Evolutionary conservation across 2,329 filamentous ascomycete genomes (phyloP).

Genomic region (Cladosporium sp.): DNA sequence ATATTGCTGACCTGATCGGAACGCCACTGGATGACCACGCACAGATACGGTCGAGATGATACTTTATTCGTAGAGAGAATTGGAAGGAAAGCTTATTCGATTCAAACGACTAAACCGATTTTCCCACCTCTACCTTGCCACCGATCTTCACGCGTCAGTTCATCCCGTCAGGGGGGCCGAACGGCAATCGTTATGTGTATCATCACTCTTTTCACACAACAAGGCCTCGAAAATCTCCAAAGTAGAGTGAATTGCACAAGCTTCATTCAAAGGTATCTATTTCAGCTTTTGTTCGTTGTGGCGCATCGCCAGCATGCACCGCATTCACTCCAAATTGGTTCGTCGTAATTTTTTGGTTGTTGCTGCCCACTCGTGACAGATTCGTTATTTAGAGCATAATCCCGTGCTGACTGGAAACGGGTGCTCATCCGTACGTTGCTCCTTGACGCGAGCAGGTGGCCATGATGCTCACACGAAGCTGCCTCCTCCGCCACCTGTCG

Average conservation of each 20-base stretch:
- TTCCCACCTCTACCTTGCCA: too few relatives aligned
- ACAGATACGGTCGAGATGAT: neutral
- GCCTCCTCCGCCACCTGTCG: neutral
- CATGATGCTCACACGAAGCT: neutral
- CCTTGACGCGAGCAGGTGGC: slow-evolving; percentile 50
- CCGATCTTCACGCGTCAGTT: too few relatives aligned
- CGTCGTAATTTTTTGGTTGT: slow-evolving; percentile 13
- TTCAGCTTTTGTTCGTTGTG: slow-evolving; percentile 4
- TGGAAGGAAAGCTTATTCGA: too few relatives aligned
- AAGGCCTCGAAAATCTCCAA: too few relatives aligned
- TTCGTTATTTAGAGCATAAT: slow-evolving; percentile 16
- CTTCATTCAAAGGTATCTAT: slow-evolving; percentile 13
- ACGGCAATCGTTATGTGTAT: too few relatives aligned
- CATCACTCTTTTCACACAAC: too few relatives aligned
- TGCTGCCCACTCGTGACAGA: slow-evolving; percentile 10
- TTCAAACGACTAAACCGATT: too few relatives aligned
- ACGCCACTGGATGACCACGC: neutral
- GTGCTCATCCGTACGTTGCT: slow-evolving; percentile 91
- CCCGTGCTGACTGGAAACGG: slow-evolving; percentile 60
- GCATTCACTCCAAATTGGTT: slow-evolving; percentile 5
- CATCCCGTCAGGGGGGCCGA: too few relatives aligned
- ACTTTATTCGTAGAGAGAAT: neutral
- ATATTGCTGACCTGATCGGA: neutral
- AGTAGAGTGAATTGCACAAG: slow-evolving; percentile 8
- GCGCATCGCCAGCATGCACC: slow-evolving; percentile 11